Percentiles rank a stretch among this genome's conserved stretches.
Evolutionary conservation across 805 yeast genomes (phyloP).

Genomic region (Hanseniaspora singularis): DNA sequence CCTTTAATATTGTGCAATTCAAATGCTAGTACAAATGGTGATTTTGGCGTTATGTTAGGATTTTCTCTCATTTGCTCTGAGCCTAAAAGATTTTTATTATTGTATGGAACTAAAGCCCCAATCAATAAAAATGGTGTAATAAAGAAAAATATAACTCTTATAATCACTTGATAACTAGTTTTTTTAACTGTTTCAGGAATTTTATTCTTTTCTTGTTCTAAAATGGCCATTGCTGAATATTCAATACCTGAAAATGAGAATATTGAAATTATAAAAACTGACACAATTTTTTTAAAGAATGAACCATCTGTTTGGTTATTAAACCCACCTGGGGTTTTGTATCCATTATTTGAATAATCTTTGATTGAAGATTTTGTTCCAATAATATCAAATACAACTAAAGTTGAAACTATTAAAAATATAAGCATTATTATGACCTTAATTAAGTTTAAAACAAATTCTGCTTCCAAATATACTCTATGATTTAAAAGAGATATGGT

Average conservation of each 20-base stretch:
- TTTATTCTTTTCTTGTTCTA: conserved; percentile 48
- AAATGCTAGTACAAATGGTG: conserved; percentile 42
- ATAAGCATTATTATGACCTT: conserved; percentile 36
- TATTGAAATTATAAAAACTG: conserved; percentile 60
- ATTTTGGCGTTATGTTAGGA: conserved; percentile 25
- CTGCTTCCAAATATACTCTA: conserved; percentile 44
- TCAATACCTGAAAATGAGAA: conserved; percentile 64
- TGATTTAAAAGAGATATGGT: conserved; percentile 41
- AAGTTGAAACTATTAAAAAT: conserved; percentile 41
- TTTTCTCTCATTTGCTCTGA: conserved; percentile 36
- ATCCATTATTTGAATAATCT: conserved; percentile 20
- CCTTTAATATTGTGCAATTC: conserved; percentile 37
- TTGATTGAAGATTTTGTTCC: conserved; percentile 32
- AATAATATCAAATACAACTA: conserved; percentile 34
- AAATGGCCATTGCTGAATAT: conserved; percentile 57
- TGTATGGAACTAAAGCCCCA: conserved; percentile 65
- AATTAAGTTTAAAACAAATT: conserved; percentile 35
- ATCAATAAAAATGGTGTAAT: conserved; percentile 35
- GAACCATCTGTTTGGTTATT: conserved; percentile 23
- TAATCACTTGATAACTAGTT: conserved; percentile 6
- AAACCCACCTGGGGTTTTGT: conserved; percentile 41
- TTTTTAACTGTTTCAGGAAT: conserved; percentile 15
- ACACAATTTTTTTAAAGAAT: conserved; percentile 50
- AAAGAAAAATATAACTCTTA: conserved; percentile 6
- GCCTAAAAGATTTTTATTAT: conserved; percentile 34